Conservation (phyloP, 1,284 basidiomycete genomes). For the Neolentinus lepideus region DNA sequence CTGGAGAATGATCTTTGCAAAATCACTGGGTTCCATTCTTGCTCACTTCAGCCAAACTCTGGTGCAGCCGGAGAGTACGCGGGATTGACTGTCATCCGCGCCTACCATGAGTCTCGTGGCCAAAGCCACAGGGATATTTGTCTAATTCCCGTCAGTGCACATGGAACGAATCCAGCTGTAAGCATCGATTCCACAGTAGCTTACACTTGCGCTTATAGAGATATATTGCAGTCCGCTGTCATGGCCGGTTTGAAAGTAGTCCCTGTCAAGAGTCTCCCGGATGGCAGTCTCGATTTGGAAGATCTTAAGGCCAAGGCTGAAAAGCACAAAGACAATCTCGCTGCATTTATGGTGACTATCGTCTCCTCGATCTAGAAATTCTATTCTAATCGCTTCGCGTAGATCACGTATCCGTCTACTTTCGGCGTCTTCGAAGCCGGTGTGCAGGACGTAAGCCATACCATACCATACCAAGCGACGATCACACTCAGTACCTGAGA, state of each 20-base stretch:
- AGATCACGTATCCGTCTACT: constrained; percentile 93
- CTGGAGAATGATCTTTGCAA: constrained; percentile 87
- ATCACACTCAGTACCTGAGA: neutral
- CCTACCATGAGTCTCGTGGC: constrained; percentile 87
- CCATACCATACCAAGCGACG: constrained; percentile 1
- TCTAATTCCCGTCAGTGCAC: constrained; percentile 91
- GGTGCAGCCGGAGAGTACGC: constrained; percentile 97
- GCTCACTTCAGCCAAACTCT: constrained; percentile 96
- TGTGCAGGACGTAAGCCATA: constrained; percentile 58
- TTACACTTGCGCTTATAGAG: neutral
- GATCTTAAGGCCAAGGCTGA: constrained; percentile 87
- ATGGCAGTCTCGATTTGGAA: constrained; percentile 85
- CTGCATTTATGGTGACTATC: constrained; percentile 86
- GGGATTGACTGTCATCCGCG: constrained; percentile 88
- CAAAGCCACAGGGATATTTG: constrained; percentile 88
- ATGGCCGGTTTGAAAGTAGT: constrained; percentile 98
- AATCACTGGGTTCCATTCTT: constrained; percentile 93
- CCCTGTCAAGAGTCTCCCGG: constrained; percentile 80
- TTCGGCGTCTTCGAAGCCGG: constrained; percentile 97
- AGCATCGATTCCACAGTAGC: constrained; percentile 20
- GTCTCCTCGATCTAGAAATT: constrained; percentile 1
- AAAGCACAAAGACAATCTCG: constrained; percentile 87
- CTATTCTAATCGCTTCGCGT: constrained; percentile 1
- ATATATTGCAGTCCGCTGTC: constrained; percentile 68
- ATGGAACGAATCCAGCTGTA: constrained; percentile 93